These are phyloP conservation scores for Metarhizium humberi DNA, from an alignment of 2,329 filamentous ascomycete genomes.

Conservation along the genomic window DNA sequence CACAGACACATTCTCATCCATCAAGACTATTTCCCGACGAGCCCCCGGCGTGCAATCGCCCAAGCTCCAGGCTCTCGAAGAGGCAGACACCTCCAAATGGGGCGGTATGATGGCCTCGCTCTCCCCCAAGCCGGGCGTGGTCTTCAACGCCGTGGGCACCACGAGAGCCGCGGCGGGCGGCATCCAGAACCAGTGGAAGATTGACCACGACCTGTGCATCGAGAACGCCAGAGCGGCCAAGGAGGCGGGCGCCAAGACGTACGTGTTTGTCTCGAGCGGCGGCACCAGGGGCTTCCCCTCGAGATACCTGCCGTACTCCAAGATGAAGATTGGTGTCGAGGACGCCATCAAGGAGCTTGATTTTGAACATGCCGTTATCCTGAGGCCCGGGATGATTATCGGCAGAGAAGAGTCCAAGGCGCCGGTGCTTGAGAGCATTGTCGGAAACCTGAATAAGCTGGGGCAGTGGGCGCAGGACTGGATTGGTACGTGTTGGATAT, in stretches of 20 bases:
- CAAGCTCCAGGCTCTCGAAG: conserved; percentile 54
- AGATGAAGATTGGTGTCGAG: conserved; percentile 86
- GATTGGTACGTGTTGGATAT: not conserved
- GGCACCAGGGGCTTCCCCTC: conserved; percentile 33
- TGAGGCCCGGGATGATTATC: conserved; percentile 66
- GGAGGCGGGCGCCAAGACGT: conserved; percentile 60
- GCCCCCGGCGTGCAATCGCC: conserved; percentile 43
- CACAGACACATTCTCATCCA: conserved; percentile 38
- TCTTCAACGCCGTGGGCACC: conserved; percentile 74
- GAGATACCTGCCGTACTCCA: conserved; percentile 39
- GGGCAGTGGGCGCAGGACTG: not conserved
- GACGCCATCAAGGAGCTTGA: conserved; percentile 60
- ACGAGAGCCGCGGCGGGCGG: conserved; percentile 68
- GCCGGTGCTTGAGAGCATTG: not conserved
- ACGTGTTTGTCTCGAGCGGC: conserved; percentile 62
- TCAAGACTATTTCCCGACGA: conserved; percentile 60
- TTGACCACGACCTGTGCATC: conserved; percentile 82
- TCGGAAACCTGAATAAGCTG: not conserved
- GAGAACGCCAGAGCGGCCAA: conserved; percentile 68
- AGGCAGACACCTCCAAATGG: conserved; percentile 64
- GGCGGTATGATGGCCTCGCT: conserved; percentile 45
- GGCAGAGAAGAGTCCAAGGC: conserved; percentile 30
- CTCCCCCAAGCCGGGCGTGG: conserved; percentile 46
- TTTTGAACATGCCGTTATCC: conserved; percentile 70
- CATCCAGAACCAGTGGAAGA: conserved; percentile 71